Evolutionary conservation across 2,329 filamentous ascomycete genomes (phyloP).

Genomic region (Chaetomium globosum): DNA sequence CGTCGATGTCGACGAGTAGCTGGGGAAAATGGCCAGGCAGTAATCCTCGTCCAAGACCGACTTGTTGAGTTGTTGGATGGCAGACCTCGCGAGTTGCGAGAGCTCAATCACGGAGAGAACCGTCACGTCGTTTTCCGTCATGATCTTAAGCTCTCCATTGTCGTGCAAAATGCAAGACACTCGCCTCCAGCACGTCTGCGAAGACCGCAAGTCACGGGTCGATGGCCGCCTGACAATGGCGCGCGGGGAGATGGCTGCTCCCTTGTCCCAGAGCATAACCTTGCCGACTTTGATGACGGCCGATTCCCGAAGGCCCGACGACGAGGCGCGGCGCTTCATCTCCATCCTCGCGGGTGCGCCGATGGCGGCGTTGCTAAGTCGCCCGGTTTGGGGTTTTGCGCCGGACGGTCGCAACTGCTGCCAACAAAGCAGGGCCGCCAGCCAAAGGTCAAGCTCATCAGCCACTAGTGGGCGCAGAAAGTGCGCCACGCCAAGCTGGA

Average conservation of each 20-base stretch:
- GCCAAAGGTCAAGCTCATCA: constrained; percentile 75
- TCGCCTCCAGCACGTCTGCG: constrained; percentile 72
- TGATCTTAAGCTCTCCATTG: constrained; percentile 89
- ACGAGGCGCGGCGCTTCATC: constrained; percentile 49
- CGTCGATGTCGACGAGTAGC: constrained; percentile 76
- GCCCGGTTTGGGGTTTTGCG: constrained; percentile 56
- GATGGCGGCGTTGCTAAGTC: constrained; percentile 42
- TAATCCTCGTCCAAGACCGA: constrained; percentile 92
- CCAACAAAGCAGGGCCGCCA: constrained; percentile 80
- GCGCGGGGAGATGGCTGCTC: constrained; percentile 56
- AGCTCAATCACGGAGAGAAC: constrained; percentile 83
- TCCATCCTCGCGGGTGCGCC: constrained; percentile 48
- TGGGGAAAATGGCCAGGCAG: constrained; percentile 93
- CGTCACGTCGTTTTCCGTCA: constrained; percentile 80
- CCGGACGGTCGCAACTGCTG: constrained; percentile 69
- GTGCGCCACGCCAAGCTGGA: constrained; percentile 61
- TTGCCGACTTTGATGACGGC: constrained; percentile 95
- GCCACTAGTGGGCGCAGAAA: constrained; percentile 65
- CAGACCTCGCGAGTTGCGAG: constrained; percentile 83
- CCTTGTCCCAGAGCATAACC: constrained; percentile 88
- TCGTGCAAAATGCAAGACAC: constrained; percentile 94
- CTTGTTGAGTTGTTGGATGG: constrained; percentile 85
- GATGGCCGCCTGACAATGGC: constrained; percentile 61
- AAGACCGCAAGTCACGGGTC: constrained; percentile 57
- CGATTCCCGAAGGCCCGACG: constrained; percentile 60